Evolutionary conservation across 352 stramenopile genomes (phyloP), one percentile per base, ranked within the genome.

Genomic region (Globisporangium okanoganense): DNA sequence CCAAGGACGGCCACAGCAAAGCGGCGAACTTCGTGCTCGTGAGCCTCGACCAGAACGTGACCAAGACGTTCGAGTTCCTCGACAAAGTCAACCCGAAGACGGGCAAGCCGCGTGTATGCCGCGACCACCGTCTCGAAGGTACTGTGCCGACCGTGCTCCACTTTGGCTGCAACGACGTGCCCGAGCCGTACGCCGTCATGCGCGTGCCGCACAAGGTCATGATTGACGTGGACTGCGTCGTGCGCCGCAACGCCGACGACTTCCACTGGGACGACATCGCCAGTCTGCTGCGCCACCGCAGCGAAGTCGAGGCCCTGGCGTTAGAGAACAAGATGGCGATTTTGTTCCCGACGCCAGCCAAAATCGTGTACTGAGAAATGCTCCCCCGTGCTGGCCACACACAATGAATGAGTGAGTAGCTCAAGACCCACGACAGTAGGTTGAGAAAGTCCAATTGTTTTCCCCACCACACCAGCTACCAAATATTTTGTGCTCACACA

Each of bases 221-320:
- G 40, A 75, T 88, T 38, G 76, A 82, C 55, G 57, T 71, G 9
- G 53, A 83, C 0, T 62, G 73, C 16, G 58, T 85, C 33, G 66
- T 87, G 44, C 69, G 73, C 18, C 79, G 76, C 61, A 88, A 80
- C 16, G 70, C 70, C 10, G 75, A 85, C 14, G 71, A 81, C 41
- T 89, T 86, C 56, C 70, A 85, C 65, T 81, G 74, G 76, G 78
- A 86, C 45, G 74, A 86, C 59, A 68, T 87, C 51, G 78, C 78
- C 8, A 73, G 71, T 0, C 43, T 87, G 27, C 55, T 87, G 54
- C 73, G 61, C 54, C 65, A 87, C 51, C 65, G 61, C 44, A 58
- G 59, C n/a, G 76, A 85, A 53, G n/a, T 63, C 20, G 64, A 66
- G n/a, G 61, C 50, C 5, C 44, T 29, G 8, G 53, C 36, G 43